Evolutionary conservation across 176 grass and related monocot species (phyloP), one percentile per base, ranked within the genome.

Genomic region (Rhynchospora pubera): DNA sequence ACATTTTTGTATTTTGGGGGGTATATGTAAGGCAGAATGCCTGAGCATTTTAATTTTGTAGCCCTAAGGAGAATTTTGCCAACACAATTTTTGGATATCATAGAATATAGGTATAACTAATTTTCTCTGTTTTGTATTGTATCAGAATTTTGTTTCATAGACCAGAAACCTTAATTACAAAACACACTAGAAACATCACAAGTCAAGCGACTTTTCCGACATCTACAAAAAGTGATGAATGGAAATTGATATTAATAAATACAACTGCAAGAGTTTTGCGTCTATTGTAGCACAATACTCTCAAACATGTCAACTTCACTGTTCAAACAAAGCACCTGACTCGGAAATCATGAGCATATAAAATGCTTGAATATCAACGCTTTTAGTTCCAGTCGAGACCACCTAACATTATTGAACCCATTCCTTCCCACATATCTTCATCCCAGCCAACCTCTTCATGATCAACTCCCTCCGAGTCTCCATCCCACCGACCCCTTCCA

Each of bases 371-470:
- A n/a, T n/a, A 13, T 15, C 32, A 5, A 56, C 53, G 13, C 50
- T 34, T 81, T 82, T 89, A 97, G 82, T 91, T 89, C 91, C 91
- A 97, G 81, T 93, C 87, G 70, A 93, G 52, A 67, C 94, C 91
- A 77, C 95, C 92, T 22, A 97, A 83, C 11, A 87, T 88, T 43
- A 86, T 89, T 57, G 92, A 91, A 2, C 95, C 95, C 88, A 93
- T 88, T 39, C 90, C 90, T 84, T 98, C 95, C 95, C 95, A 98
- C 79, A 91, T 85, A 65, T 94, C 88, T 15, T 92, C 87, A 6
- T 77, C 92, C 84, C 85, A 93, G 7, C 95, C 95, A 48, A 94
- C 87, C 65, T 94, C 95, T 87, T 94, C 95, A 19, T 80, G 86
- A 76, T 94, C 95, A 42, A 98, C 84, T 61, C 92, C 95, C 67